Base-by-base conservation (phyloP, 2,329 filamentous ascomycete genomes). In the Penicillium carneum region DNA sequence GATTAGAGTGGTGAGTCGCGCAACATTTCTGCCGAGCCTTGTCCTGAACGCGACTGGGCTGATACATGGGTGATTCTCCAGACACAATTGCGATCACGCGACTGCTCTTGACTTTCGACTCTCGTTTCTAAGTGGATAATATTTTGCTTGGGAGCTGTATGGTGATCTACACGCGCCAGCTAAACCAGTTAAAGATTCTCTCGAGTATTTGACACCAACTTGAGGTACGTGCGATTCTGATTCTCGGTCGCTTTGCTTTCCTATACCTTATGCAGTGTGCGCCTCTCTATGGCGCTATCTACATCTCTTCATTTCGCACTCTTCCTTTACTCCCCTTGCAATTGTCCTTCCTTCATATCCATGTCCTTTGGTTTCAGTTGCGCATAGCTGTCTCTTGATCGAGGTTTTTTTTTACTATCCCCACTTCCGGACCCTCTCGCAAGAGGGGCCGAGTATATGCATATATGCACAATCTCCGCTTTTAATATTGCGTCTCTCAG, bases 1-100 rank as follows among this genome's bases (percentile, higher is more conserved):
- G 18, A 46, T 61, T 75, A 76, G 74, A 76, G 59, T 73, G 71
- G 74, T 77, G 64, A 75, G 74, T 75, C 20, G 56, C 33, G 43
- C 47, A 38, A 61, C 41, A 41, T 48, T 60, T 50, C 5, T 26
- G 36, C 36, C 26, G 41, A 38, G 23, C 29, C 34, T n/a, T 29
- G 43, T 63, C 38, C 20, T n/a, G 42, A 36, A 46, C n/a, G 48
- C 39, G 39, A 58, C 48, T 53, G 55, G 53, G 55, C 55, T 53
- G 48, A 58, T 38, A 34, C 51, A 33, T 38, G 45, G 29, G 45
- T 52, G 16, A n/a, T 26, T 34, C 10, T 14, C 48, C 16, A 45
- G 57, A 41, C 51, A 42, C 48, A 45, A 39, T 53, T 57, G 48
- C 55, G 59, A 62, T 62, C 54, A 58, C 59, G 39, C 48, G 47